Conservation (phyloP, 2,329 filamentous ascomycete genomes). For the Clarireedia sp. region DNA sequence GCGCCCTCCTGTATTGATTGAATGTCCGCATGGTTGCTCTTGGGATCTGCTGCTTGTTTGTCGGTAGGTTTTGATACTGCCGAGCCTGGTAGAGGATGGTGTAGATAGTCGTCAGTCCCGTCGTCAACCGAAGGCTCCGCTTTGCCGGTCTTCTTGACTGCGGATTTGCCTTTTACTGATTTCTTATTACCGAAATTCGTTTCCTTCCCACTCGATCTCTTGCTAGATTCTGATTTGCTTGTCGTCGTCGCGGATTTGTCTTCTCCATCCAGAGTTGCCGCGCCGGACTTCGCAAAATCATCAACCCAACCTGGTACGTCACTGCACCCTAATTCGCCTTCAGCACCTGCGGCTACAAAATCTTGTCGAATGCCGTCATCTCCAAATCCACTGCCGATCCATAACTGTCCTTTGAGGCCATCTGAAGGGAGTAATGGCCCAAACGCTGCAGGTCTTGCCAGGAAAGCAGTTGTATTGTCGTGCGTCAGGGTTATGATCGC, state of each 20-base stretch:
- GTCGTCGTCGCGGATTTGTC: constrained; percentile 25
- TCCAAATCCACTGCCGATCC: constrained; percentile 87
- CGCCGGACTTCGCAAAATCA: constrained; percentile 38
- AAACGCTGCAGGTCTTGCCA: constrained; percentile 88
- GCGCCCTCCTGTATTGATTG: constrained; percentile 85
- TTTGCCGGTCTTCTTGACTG: constrained; percentile 15
- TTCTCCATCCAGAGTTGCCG: constrained; percentile 18
- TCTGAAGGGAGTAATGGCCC: constrained; percentile 67
- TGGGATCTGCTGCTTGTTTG: constrained; percentile 18
- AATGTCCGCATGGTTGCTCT: constrained; percentile 66
- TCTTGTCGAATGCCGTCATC: constrained; percentile 63
- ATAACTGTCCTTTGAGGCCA: constrained; percentile 81
- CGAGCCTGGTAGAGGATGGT: constrained; percentile 40
- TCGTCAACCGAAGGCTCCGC: constrained; percentile 45
- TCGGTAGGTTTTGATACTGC: constrained; percentile 31
- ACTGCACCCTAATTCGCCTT: constrained; percentile 88
- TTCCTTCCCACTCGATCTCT: constrained; percentile 29
- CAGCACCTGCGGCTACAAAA: constrained; percentile 42
- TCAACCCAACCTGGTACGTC: constrained; percentile 86
- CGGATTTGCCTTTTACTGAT: constrained; percentile 17
- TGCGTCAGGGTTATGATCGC: constrained; percentile 94
- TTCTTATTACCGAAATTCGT: constrained; percentile 18
- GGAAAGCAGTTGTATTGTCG: constrained; percentile 96
- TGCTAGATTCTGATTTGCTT: constrained; percentile 35
- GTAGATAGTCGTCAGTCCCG: constrained; percentile 78